These are phyloP conservation scores for Candida sp. DNA, from an alignment of 1,139 yeast species.

Conservation along the genomic window DNA sequence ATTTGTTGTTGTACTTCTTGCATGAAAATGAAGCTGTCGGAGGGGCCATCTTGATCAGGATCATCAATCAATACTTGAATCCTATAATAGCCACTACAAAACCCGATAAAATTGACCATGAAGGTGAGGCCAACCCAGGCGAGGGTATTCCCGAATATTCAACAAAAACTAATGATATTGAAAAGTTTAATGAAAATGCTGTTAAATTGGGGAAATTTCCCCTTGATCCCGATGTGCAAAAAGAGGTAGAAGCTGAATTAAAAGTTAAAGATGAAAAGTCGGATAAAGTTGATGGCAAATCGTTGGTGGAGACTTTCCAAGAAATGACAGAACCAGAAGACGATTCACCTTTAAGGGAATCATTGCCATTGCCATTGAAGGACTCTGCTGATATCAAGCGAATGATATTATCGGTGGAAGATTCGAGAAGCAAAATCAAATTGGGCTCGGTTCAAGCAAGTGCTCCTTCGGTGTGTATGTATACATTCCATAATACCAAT, in stretches of 20 bases:
- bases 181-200: constrained; percentile 64
- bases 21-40: constrained; percentile 94
- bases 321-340: constrained; percentile 47
- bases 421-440: constrained; percentile 71
- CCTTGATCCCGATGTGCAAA: constrained; percentile 76
- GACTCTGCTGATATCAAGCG: constrained; percentile 76
- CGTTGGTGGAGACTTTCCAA: constrained; percentile 47
- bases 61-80: constrained; percentile 82
- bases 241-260: constrained; percentile 82
- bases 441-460: constrained; percentile 66
- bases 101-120: constrained; percentile 43
- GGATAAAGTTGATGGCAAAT: constrained; percentile 34
- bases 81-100: constrained; percentile 54
- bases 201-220: constrained; percentile 85
- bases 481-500: constrained; percentile 94
- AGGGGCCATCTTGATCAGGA: constrained; percentile 81
- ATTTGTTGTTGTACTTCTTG: constrained; percentile 76
- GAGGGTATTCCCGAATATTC: constrained; percentile 65
- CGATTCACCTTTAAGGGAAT: constrained; percentile 73
- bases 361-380: constrained; percentile 81
- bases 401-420: constrained; percentile 76
- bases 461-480: constrained; percentile 96
- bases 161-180: constrained; percentile 46
- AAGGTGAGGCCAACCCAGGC: constrained; percentile 50
- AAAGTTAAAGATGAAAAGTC: constrained; percentile 67